phyloP scores from a whole-genome alignment of 805 yeast species.

The Zygosaccharomyces bisporus region DNA sequence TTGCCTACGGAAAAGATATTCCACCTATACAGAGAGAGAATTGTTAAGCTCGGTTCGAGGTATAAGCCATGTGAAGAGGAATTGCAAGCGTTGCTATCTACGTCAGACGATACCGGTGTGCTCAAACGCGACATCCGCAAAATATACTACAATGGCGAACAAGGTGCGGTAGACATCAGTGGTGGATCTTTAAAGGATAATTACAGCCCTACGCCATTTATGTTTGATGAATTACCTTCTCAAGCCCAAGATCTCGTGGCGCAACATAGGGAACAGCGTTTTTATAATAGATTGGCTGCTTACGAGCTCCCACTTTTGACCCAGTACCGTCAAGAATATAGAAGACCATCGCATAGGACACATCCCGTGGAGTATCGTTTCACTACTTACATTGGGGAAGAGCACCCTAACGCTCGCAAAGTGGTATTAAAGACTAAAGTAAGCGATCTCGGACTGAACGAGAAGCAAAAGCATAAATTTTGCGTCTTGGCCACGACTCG shows the following conservation, averaged over 20 bases:
- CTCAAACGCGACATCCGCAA: constrained; percentile 33
- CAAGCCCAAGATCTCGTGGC: constrained; percentile 67
- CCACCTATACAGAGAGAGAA: constrained; percentile 57
- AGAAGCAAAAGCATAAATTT: constrained; percentile 63
- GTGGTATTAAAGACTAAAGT: constrained; percentile 60
- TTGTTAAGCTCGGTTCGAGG: constrained; percentile 48
- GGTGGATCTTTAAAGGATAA: constrained; percentile 39
- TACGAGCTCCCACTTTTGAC: constrained; percentile 86
- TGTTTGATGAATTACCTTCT: constrained; percentile 63
- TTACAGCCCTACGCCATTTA: constrained; percentile 43
- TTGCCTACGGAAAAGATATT: constrained; percentile 61
- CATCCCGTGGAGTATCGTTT: constrained; percentile 65
- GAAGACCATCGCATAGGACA: constrained; percentile 41
- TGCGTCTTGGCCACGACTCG: constrained; percentile 74
- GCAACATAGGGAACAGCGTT: constrained; percentile 70
- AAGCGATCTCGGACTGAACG: constrained; percentile 49
- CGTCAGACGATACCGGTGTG: constrained; percentile 44
- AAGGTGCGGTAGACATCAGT: constrained; percentile 40
- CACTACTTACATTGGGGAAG: constrained; percentile 70
- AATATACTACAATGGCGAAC: constrained; percentile 42
- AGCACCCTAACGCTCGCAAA: constrained; percentile 53
- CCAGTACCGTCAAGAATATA: constrained; percentile 68
- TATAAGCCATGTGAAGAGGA: constrained; percentile 51
- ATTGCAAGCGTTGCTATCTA: constrained; percentile 51
- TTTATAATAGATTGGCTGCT: constrained; percentile 78